A percentile compares a stretch with the other conserved stretches of the same genome.
phyloP scores from a whole-genome alignment of 2,329 filamentous ascomycete species.

The Claviceps sp. region DNA sequence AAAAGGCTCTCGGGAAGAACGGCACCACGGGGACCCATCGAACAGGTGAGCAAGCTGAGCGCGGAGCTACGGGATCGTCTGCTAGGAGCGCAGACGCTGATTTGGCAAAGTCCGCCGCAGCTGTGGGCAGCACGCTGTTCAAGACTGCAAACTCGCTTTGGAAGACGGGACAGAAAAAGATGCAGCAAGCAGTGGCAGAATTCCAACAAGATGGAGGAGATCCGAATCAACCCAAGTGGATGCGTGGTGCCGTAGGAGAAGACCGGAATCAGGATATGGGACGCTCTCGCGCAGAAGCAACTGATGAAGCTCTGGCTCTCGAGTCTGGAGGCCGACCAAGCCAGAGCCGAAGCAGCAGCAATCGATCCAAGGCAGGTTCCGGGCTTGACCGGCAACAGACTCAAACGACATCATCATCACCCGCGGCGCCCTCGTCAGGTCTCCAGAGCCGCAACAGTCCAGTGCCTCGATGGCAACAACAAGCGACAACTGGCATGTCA shows the following conservation, averaged over 20 bases:
- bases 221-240: conserved; percentile 82
- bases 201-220: conserved; percentile 56
- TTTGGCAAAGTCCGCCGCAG: conserved; percentile 65
- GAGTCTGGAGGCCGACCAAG: conserved; percentile 52
- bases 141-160: conserved; percentile 92
- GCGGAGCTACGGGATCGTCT: conserved; percentile 27
- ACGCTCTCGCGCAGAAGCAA: conserved; percentile 27
- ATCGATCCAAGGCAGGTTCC: conserved; percentile 15
- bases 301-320: conserved; percentile 68
- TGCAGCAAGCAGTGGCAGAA: conserved; percentile 84
- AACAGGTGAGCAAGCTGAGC: not conserved
- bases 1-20: conserved; percentile 47
- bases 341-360: conserved; percentile 14
- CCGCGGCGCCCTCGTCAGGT: conserved; percentile 27
- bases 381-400: conserved; percentile 19
- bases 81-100: conserved; percentile 51
- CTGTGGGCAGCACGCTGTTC: conserved; percentile 70
- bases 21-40: conserved; percentile 15
- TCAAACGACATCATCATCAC: conserved; percentile 39
- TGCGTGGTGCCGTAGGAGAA: conserved; percentile 55
- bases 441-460: conserved; percentile 32
- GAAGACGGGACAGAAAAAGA: conserved; percentile 87
- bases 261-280: conserved; percentile 24
- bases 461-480: conserved; percentile 48
- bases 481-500: conserved; percentile 20